Evolutionary conservation across 768 basidiomycete genomes (phyloP).

Genomic region (Hydnum rufescens): DNA sequence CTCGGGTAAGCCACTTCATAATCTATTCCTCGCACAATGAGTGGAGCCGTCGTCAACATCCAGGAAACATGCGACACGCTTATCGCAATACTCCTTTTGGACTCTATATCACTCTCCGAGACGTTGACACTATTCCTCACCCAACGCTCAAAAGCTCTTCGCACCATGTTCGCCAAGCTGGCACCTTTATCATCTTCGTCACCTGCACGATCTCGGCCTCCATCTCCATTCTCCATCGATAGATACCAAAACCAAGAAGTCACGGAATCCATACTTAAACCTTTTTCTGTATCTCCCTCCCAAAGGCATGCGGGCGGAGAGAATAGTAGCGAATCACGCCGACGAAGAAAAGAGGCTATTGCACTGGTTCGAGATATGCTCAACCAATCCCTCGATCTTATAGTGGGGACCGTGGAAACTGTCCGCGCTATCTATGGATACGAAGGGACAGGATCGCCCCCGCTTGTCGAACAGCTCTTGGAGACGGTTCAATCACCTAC

Average conservation of each 20-base stretch:
- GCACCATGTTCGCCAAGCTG: neutral
- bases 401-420: slow-evolving; percentile 38
- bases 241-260: slow-evolving; percentile 5
- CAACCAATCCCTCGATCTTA: slow-evolving; percentile 30
- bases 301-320: slow-evolving; percentile 19
- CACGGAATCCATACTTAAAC: slow-evolving; percentile 27
- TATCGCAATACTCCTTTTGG: slow-evolving; percentile 71
- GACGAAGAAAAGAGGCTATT: slow-evolving; percentile 19
- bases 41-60: too few species aligned
- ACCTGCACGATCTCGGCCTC: neutral
- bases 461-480: slow-evolving; percentile 38
- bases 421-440: slow-evolving; percentile 37
- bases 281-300: slow-evolving; percentile 22
- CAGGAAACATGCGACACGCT: slow-evolving; percentile 63
- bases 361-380: slow-evolving; percentile 36
- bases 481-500: slow-evolving; percentile 33
- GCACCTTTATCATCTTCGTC: neutral
- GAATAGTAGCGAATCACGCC: slow-evolving; percentile 12
- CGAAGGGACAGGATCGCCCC: slow-evolving; percentile 12
- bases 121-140: slow-evolving; percentile 47
- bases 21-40: neutral
- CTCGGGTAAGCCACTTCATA: slow-evolving; percentile 25
- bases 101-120: slow-evolving; percentile 60
- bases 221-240: slow-evolving; percentile 6
- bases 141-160: slow-evolving; percentile 21